phyloP scores from a whole-genome alignment of 371 early-diverging fungal genomes.

The Mortierella sp. region DNA sequence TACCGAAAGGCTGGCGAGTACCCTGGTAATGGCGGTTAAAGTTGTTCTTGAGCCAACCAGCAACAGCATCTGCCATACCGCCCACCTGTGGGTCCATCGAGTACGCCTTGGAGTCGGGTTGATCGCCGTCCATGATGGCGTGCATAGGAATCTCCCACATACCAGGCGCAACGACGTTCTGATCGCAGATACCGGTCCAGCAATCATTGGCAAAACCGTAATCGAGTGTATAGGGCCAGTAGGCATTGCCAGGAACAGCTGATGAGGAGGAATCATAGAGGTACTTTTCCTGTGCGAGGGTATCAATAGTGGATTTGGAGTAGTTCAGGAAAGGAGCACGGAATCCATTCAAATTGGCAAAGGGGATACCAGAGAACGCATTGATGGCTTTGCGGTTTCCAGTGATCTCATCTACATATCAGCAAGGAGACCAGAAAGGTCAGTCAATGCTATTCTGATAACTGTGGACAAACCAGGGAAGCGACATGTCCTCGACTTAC shows the following conservation, averaged over 20 bases:
- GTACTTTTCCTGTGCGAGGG: slow-evolving; percentile 69
- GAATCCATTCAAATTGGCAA: slow-evolving; percentile 74
- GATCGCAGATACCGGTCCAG: slow-evolving; percentile 69
- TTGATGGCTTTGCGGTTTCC: slow-evolving; percentile 68
- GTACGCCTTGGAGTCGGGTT: slow-evolving; percentile 51
- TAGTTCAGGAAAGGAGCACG: slow-evolving; percentile 81
- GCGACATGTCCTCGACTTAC: slow-evolving; percentile 20
- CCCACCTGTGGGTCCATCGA: slow-evolving; percentile 78
- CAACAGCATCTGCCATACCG: slow-evolving; percentile 55
- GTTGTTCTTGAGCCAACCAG: slow-evolving; percentile 63
- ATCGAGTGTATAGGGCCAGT: slow-evolving; percentile 84
- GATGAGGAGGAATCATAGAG: slow-evolving; percentile 73
- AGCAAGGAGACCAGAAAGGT: slow-evolving; percentile 16
- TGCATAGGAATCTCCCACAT: slow-evolving; percentile 82
- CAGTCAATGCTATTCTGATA: too few relatives aligned
- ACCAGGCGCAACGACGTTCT: slow-evolving; percentile 65
- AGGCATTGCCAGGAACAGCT: slow-evolving; percentile 61
- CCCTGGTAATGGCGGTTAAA: slow-evolving; percentile 75
- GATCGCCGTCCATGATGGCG: slow-evolving; percentile 53
- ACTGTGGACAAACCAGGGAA: not conserved
- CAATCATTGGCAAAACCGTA: slow-evolving; percentile 79
- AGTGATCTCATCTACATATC: slow-evolving; percentile 62
- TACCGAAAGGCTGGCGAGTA: slow-evolving; percentile 76
- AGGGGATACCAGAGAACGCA: slow-evolving; percentile 72
- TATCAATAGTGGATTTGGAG: slow-evolving; percentile 63